Evolutionary conservation across 2,329 filamentous ascomycete species (phyloP).

Genomic region (Aureobasidium melanogenum): DNA sequence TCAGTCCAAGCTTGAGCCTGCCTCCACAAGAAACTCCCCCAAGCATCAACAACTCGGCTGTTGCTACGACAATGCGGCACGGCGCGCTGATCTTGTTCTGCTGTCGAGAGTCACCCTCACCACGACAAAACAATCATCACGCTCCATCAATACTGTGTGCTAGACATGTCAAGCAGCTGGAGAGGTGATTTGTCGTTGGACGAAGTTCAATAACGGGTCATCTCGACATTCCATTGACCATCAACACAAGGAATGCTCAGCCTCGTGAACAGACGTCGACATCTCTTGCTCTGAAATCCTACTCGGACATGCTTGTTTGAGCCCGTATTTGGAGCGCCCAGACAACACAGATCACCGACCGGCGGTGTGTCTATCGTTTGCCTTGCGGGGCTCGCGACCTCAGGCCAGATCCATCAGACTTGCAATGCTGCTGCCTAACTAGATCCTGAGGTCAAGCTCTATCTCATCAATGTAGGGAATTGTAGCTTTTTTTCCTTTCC

Average conservation of each 20-base stretch:
- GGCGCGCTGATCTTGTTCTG: not conserved
- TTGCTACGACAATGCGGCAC: not conserved
- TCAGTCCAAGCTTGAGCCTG: not conserved
- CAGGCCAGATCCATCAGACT: not conserved
- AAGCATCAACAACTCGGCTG: not conserved
- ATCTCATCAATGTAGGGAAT: no score
- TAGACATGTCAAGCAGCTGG: not conserved
- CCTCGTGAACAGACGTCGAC: not conserved
- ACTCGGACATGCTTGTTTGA: not conserved
- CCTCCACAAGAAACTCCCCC: slow-evolving; percentile 4
- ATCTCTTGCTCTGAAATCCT: not conserved
- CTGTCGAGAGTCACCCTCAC: no score
- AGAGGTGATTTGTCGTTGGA: no score
- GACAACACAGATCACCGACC: not conserved
- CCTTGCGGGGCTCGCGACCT: not conserved
- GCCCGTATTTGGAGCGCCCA: not conserved
- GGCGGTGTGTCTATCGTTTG: not conserved
- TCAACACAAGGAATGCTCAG: not conserved
- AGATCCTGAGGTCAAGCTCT: not conserved
- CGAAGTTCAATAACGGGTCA: no score
- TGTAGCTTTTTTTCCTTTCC: no score
- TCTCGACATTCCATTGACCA: not conserved
- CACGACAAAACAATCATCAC: not conserved
- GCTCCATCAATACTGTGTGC: not conserved
- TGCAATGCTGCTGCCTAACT: not conserved